phyloP scores from a whole-genome alignment of 768 basidiomycete genomes.

The Tulasnella calospora region DNA sequence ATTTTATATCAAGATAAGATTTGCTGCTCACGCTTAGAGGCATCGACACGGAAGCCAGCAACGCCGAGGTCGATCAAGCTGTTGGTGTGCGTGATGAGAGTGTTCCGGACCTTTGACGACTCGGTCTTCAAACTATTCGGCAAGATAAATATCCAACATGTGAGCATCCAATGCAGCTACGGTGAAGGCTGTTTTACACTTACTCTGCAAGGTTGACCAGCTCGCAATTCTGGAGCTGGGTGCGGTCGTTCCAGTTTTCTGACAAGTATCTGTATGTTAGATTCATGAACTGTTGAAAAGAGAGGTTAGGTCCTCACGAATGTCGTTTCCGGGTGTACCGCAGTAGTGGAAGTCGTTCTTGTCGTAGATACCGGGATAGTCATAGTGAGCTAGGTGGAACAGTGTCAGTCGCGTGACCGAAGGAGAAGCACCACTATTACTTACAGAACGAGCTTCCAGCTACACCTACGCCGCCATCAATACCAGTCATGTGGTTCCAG shows the following conservation, averaged over 20 bases:
- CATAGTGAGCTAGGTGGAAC: conserved; percentile 23
- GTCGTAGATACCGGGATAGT: conserved; percentile 31
- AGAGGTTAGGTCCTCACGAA: conserved; percentile 3
- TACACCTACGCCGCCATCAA: conserved; percentile 28
- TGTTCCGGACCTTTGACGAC: conserved; percentile 53
- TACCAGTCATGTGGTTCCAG: conserved; percentile 33
- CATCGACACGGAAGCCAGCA: conserved; percentile 22
- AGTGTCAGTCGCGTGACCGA: background rate
- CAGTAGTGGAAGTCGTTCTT: conserved; percentile 29
- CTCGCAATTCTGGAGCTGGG: conserved; percentile 29
- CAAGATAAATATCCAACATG: background rate
- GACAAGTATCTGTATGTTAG: background rate
- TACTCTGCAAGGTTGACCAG: conserved; percentile 29
- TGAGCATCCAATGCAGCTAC: background rate
- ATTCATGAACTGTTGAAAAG: background rate
- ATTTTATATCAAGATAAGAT: background rate
- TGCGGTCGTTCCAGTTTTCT: conserved; percentile 27
- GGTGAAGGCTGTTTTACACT: background rate
- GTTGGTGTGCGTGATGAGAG: conserved; percentile 54
- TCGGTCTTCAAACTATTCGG: conserved; percentile 52
- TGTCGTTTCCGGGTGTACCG: background rate
- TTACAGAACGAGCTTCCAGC: conserved; percentile 26
- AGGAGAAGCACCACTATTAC: background rate
- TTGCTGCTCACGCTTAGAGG: conserved; percentile 20
- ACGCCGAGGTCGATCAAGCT: conserved; percentile 58